Conservation (phyloP, 2,329 filamentous ascomycete genomes). For the Neoscytalidium dimidiatum region DNA sequence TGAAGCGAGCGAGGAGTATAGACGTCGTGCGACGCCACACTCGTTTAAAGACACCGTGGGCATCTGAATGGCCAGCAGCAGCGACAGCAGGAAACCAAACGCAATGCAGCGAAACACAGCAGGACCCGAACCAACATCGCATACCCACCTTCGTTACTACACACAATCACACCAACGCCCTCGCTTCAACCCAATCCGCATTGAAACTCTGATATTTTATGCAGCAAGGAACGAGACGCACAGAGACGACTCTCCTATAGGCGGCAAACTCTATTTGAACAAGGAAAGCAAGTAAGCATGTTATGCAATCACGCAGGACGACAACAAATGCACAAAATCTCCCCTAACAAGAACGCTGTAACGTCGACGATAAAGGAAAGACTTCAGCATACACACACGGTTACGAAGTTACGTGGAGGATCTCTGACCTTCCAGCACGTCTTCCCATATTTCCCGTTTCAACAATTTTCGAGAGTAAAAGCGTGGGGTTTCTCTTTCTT, state of each 20-base stretch:
- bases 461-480: background rate
- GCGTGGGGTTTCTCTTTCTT: background rate
- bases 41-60: slow-evolving; percentile 47
- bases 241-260: slow-evolving; percentile 13
- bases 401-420: slow-evolving; percentile 15
- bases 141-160: background rate
- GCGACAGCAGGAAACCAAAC: background rate
- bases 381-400: slow-evolving; percentile 1
- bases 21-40: slow-evolving; percentile 42
- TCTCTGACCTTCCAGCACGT: background rate
- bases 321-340: background rate
- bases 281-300: slow-evolving; percentile 9
- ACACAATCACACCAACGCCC: background rate
- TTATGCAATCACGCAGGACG: slow-evolving; percentile 13
- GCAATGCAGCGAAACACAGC: background rate
- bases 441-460: background rate
- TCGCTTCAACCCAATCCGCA: slow-evolving; percentile 1
- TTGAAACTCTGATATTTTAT: background rate
- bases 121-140: slow-evolving; percentile 3
- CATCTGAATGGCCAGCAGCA: slow-evolving; percentile 32
- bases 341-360: background rate
- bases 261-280: slow-evolving; percentile 4
- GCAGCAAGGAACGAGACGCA: slow-evolving; percentile 3
- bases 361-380: slow-evolving; percentile 1
- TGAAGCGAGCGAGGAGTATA: slow-evolving; percentile 27